A percentile compares a stretch with the other conserved stretches of the same genome.
phyloP scores from a whole-genome alignment of 371 early-diverging fungal genomes.

The Polyrhizophydium stewartii region DNA sequence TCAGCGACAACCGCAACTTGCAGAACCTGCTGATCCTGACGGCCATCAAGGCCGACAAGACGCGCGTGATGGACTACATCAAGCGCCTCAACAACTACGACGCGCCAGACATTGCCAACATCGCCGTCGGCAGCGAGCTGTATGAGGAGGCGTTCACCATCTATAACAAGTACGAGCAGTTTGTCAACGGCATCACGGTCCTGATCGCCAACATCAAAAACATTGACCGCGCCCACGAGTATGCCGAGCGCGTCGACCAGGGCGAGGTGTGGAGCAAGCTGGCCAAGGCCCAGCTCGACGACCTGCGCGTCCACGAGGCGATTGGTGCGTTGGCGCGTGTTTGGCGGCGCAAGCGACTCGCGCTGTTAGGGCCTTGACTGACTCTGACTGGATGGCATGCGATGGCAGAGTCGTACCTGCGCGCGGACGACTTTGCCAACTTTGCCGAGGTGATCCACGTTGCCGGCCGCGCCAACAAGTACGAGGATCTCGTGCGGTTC shows the following conservation, averaged over 20 bases:
- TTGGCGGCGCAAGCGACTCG: no score
- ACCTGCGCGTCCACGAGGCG: slow-evolving; percentile 87
- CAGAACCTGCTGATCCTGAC: slow-evolving; percentile 96
- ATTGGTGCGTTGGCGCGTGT: slow-evolving; percentile 56
- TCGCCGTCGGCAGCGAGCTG: slow-evolving; percentile 82
- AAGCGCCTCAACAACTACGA: slow-evolving; percentile 91
- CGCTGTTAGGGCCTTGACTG: no score
- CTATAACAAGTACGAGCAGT: slow-evolving; percentile 87
- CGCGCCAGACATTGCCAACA: slow-evolving; percentile 92
- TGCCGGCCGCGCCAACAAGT: slow-evolving; percentile 76
- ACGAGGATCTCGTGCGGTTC: slow-evolving; percentile 88
- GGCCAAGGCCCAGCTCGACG: slow-evolving; percentile 90
- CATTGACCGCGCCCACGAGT: slow-evolving; percentile 93
- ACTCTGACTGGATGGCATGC: neutral
- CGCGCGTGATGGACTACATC: slow-evolving; percentile 92
- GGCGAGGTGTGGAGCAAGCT: slow-evolving; percentile 92
- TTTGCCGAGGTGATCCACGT: slow-evolving; percentile 83
- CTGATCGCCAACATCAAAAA: slow-evolving; percentile 87
- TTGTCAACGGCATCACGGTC: slow-evolving; percentile 82
- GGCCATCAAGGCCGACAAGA: slow-evolving; percentile 91
- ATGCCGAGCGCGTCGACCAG: slow-evolving; percentile 85
- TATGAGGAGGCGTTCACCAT: slow-evolving; percentile 95
- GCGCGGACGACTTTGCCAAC: slow-evolving; percentile 87
- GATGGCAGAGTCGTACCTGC: slow-evolving; percentile 82
- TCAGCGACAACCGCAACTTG: slow-evolving; percentile 91